A percentile compares a stretch with the other conserved stretches of the same genome.
phyloP scores from a whole-genome alignment of 306 rosid species.

The Amphicarpaea edgeworthii region DNA sequence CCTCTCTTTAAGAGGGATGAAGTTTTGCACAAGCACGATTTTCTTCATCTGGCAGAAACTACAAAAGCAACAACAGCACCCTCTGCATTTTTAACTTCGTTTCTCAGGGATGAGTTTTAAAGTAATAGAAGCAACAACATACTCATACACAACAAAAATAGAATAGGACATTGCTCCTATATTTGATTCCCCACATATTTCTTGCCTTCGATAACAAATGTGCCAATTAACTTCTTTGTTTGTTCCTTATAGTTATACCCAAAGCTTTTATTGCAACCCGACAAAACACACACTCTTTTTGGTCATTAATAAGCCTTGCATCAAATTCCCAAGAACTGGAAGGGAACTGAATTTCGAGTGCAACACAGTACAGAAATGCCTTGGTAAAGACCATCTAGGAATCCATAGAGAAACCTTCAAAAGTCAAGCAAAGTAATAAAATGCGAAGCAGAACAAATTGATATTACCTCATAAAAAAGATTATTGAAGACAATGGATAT shows the following conservation, averaged over 20 bases:
- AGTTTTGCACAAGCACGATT: slow-evolving; percentile 30
- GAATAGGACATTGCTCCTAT: background rate
- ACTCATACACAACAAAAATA: background rate
- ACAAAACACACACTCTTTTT: slow-evolving; percentile 5
- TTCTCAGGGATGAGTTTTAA: slow-evolving; percentile 16
- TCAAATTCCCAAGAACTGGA: slow-evolving; percentile 24
- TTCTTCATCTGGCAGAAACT: slow-evolving; percentile 30
- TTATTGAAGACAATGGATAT: slow-evolving; percentile 50
- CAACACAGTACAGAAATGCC: slow-evolving; percentile 27
- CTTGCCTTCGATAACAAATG: slow-evolving; percentile 13
- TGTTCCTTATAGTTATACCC: slow-evolving; percentile 30
- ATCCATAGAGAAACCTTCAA: slow-evolving; percentile 27
- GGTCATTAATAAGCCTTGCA: slow-evolving; percentile 29
- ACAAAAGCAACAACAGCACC: slow-evolving; percentile 26
- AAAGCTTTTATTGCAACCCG: slow-evolving; percentile 19
- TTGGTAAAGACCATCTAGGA: slow-evolving; percentile 34
- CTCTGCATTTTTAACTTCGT: slow-evolving; percentile 4
- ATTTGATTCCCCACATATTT: slow-evolving; percentile 14
- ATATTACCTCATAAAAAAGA: slow-evolving; percentile 64
- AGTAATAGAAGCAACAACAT: slow-evolving; percentile 8
- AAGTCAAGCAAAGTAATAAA: slow-evolving; percentile 22
- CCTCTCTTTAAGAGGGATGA: slow-evolving; percentile 25
- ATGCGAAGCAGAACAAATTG: slow-evolving; percentile 37
- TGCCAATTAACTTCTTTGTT: slow-evolving; percentile 29
- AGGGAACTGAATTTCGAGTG: slow-evolving; percentile 22